These are phyloP conservation scores for Alnus glutinosa DNA, from an alignment of 306 rosid species.

Conservation along the genomic window DNA sequence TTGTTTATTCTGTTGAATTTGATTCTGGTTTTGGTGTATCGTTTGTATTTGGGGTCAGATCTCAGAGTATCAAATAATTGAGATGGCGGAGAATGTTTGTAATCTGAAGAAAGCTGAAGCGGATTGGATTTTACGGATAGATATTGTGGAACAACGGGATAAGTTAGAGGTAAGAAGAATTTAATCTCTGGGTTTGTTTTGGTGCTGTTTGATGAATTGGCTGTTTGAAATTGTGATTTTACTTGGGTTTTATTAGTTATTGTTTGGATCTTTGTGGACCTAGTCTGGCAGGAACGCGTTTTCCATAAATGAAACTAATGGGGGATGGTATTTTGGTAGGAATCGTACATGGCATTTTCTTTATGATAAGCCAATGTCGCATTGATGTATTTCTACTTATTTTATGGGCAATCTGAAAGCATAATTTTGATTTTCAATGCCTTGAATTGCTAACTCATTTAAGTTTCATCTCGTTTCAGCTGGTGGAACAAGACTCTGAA, in stretches of 20 bases:
- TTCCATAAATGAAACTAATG: neutral
- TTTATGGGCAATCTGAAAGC: neutral
- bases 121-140: slow-evolving; percentile 90
- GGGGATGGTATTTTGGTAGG: neutral
- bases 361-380: neutral
- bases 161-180: slow-evolving; percentile 59
- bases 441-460: slow-evolving; percentile 12
- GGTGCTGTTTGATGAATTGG: neutral
- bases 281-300: neutral
- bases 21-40: slow-evolving; percentile 11
- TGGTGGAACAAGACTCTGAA: slow-evolving; percentile 87
- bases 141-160: slow-evolving; percentile 78
- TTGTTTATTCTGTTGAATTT: slow-evolving; percentile 10
- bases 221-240: neutral
- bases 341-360: neutral
- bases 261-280: slow-evolving; percentile 7
- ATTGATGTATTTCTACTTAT: neutral
- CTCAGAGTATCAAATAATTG: slow-evolving; percentile 89
- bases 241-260: slow-evolving; percentile 12
- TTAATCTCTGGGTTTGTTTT: slow-evolving; percentile 1
- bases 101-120: slow-evolving; percentile 89
- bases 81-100: slow-evolving; percentile 91
- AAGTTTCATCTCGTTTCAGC: slow-evolving; percentile 42
- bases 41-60: slow-evolving; percentile 48
- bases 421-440: neutral